Percentiles rank a stretch among this genome's conserved stretches.
phyloP scores from a whole-genome alignment of 2,329 filamentous ascomycete genomes.

The Fusarium xylarioides region DNA sequence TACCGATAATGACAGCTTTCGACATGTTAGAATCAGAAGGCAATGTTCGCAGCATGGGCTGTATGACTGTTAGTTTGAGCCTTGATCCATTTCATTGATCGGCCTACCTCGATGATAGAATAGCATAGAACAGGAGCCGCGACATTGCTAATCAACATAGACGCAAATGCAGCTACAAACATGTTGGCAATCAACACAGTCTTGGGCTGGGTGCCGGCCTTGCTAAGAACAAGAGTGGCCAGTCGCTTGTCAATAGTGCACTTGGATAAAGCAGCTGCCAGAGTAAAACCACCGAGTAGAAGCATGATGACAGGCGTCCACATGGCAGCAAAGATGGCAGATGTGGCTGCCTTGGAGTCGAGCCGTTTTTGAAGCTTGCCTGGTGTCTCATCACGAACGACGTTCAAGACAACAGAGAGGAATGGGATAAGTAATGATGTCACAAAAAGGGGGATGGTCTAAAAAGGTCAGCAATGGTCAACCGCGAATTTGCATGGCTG shows the following conservation, averaged over 20 bases:
- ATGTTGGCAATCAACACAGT: conserved; percentile 97
- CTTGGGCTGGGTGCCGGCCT: conserved; percentile 88
- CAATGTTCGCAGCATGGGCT: conserved; percentile 94
- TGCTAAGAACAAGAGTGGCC: conserved; percentile 94
- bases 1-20: conserved; percentile 93
- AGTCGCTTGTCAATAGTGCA: conserved; percentile 98
- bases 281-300: conserved; percentile 92
- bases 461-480: conserved; percentile 13
- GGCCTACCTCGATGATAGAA: conserved; percentile 87
- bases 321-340: conserved; percentile 92
- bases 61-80: conserved; percentile 12
- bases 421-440: conserved; percentile 95
- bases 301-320: conserved; percentile 99
- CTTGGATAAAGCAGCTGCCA: conserved; percentile 94
- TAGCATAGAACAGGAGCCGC: conserved; percentile 97
- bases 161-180: conserved; percentile 97
- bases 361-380: conserved; percentile 71
- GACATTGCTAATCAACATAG: conserved; percentile 99
- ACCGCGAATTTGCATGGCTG: neutral
- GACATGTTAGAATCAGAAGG: conserved; percentile 91
- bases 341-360: conserved; percentile 80
- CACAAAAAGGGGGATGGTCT: conserved; percentile 96
- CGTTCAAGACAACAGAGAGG: conserved; percentile 84
- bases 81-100: neutral
- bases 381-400: conserved; percentile 78